phyloP scores from a whole-genome alignment of 1,139 yeast genomes.

The Candida sp. region DNA sequence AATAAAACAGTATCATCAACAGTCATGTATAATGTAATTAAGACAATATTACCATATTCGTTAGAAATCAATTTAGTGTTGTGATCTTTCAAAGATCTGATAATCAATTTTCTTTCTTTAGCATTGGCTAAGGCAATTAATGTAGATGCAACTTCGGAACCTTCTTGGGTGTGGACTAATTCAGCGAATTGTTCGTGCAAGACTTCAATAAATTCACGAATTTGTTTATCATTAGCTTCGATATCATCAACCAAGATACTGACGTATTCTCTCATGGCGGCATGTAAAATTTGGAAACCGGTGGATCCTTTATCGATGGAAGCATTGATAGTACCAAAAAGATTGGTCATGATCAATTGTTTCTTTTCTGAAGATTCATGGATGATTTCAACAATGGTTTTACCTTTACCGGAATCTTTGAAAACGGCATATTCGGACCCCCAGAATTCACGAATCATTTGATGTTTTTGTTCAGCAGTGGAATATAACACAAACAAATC shows the following conservation, averaged over 20 bases:
- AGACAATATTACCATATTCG: constrained; percentile 82
- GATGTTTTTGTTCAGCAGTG: constrained; percentile 78
- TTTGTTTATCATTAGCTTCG: constrained; percentile 52
- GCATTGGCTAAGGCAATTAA: constrained; percentile 83
- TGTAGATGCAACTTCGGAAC: constrained; percentile 84
- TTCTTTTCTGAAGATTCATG: constrained; percentile 79
- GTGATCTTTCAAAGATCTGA: constrained; percentile 72
- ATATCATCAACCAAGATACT: constrained; percentile 56
- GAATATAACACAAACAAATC: constrained; percentile 88
- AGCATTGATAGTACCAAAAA: constrained; percentile 80
- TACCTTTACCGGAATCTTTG: constrained; percentile 67
- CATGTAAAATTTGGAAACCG: constrained; percentile 94
- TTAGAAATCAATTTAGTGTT: constrained; percentile 72
- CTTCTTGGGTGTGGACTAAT: constrained; percentile 92
- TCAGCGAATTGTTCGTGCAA: constrained; percentile 90
- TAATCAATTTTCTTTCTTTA: constrained; percentile 82
- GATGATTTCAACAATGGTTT: constrained; percentile 64
- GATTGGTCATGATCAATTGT: constrained; percentile 69
- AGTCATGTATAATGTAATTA: constrained; percentile 75
- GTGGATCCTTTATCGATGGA: constrained; percentile 95
- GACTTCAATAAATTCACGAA: constrained; percentile 79
- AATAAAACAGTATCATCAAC: constrained; percentile 93
- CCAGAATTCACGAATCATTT: constrained; percentile 95
- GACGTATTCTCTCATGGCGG: constrained; percentile 90
- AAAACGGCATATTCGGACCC: constrained; percentile 96